Evolutionary conservation across 805 yeast genomes (phyloP), one percentile per base, ranked within the genome.

Genomic region (Metschnikowia noctiluminum): DNA sequence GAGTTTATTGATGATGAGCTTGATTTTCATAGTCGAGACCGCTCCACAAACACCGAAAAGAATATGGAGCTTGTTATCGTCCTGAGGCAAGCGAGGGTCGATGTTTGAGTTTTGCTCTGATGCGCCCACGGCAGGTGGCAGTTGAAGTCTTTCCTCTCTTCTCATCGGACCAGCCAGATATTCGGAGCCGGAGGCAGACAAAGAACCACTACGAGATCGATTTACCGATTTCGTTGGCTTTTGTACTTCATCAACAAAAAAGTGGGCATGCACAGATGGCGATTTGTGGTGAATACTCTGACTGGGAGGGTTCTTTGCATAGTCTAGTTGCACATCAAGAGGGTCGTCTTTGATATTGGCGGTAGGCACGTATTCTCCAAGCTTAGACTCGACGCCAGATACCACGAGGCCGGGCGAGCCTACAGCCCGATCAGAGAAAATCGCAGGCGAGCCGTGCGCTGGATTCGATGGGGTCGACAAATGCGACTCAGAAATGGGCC

Each of bases 221-320:
- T 54, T 64, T 30, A 40, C 52, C 5, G 58, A 48, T 48, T 70
- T 71, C 9, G 57, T 63, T 7, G 66, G 83, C 59, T 80, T 84
- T n/a, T 81, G 62, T 1, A 85, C 74, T 48, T 86, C 91, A 52
- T 83, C 87, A 9, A 81, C 82, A 55, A 77, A 78, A 62, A 87
- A 87, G 65, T 87, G 96, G 0, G 94, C 90, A 66, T 87, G 96
- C 53, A 84, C 84, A 0, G 87, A 78, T 14, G 86, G 76, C 16
- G 77, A 62, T 62, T 81, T 78, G 56, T 79, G 78, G 59, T 79
- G 85, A 2, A 53, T 42, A 34, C 60, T 54, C 9, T 60, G 62
- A 12, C 45, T 55, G 5, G 77, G 76, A 3, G 74, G 72, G 35
- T 57, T 57, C 31, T 52, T 37, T 2, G 60, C 47, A 48, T 58